A percentile compares a stretch with the other conserved stretches of the same genome.
Evolutionary conservation across 164 flowering plant species (phyloP).

Genomic region (Dillenia turbinata): DNA sequence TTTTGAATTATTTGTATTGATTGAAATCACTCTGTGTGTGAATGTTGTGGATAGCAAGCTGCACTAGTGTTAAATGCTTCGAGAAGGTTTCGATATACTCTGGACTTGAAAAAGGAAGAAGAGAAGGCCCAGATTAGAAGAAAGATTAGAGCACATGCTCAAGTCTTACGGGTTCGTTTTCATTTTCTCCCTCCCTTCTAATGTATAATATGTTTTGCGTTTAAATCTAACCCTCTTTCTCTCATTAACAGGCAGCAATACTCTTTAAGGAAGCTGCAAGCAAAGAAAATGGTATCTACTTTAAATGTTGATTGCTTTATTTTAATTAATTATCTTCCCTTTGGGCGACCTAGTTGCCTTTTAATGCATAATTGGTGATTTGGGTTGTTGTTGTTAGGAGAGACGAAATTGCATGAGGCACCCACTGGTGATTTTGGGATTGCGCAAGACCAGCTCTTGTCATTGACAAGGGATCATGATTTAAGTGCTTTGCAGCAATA

Average conservation of each 20-base stretch:
- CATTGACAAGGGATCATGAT: conserved; percentile 64
- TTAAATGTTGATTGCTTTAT: neutral
- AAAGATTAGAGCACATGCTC: conserved; percentile 88
- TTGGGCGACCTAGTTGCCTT: neutral
- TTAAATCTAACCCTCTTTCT: conserved; percentile 4
- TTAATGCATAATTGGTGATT: neutral
- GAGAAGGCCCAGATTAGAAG: conserved; percentile 59
- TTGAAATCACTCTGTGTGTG: conserved; percentile 3
- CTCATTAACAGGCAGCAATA: conserved; percentile 69
- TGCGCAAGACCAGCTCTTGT: conserved; percentile 56
- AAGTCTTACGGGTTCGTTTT: conserved; percentile 67
- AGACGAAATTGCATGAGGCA: conserved; percentile 13
- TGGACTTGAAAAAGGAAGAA: conserved; percentile 86
- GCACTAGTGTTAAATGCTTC: conserved; percentile 98
- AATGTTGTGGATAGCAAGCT: conserved; percentile 61
- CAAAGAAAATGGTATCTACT: conserved; percentile 40
- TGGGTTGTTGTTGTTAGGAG: conserved; percentile 15
- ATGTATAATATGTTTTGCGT: neutral
- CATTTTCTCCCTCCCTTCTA: neutral
- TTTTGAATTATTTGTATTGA: neutral
- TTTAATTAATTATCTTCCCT: neutral
- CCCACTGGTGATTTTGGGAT: conserved; percentile 51
- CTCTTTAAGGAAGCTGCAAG: conserved; percentile 70
- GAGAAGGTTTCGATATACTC: conserved; percentile 90
- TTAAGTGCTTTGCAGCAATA: conserved; percentile 39